Conservation (phyloP, 1,284 basidiomycete species). For the Leccinum cinnamomeum region DNA sequence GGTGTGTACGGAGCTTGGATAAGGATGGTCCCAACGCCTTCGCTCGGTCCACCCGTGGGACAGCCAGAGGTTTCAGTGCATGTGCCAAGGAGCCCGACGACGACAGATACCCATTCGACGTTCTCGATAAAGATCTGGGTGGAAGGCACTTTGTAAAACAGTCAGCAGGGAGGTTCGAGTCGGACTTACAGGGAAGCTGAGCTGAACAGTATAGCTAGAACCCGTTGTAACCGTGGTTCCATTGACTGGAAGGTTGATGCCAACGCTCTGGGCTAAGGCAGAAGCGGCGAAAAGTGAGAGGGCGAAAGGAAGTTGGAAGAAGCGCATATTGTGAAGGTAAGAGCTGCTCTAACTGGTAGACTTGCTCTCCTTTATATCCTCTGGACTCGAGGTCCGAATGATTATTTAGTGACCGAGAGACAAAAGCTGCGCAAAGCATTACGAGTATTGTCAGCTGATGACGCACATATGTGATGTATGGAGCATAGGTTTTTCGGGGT, state of each 20-base stretch:
- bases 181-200: neutral
- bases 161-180: neutral
- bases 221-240: neutral
- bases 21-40: neutral
- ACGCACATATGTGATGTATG: neutral
- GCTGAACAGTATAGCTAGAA: neutral
- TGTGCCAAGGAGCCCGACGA: neutral
- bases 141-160: neutral
- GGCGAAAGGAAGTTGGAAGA: neutral
- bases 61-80: neutral
- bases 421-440: neutral
- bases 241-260: neutral
- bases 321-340: neutral
- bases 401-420: neutral
- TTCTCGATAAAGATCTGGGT: conserved; percentile 3
- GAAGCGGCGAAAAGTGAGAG: neutral
- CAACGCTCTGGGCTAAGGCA: neutral
- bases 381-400: neutral
- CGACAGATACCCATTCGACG: neutral
- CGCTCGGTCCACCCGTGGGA: neutral
- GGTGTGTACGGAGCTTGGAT: neutral
- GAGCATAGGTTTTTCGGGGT: neutral
- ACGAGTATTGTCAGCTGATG: neutral
- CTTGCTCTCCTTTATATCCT: neutral
- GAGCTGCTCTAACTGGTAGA: neutral